Evolutionary conservation across 2,329 filamentous ascomycete genomes (phyloP).

Genomic region (Paecilomyces fulvus): DNA sequence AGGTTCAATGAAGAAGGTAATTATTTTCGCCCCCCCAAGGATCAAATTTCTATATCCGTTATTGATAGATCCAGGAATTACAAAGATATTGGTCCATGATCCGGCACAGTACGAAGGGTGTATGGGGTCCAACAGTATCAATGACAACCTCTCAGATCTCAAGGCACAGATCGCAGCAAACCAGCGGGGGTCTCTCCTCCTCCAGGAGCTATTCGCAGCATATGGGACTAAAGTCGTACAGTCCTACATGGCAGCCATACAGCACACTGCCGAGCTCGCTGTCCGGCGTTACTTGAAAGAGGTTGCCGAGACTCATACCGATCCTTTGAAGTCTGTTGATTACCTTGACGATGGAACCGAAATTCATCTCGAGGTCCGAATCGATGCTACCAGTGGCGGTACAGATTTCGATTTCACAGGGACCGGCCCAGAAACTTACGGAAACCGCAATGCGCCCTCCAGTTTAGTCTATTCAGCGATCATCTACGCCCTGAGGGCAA

Average conservation of each 20-base stretch:
- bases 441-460: conserved; percentile 29
- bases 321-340: conserved; percentile 22
- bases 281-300: conserved; percentile 23
- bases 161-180: conserved; percentile 37
- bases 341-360: conserved; percentile 35
- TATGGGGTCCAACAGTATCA: conserved; percentile 14
- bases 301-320: conserved; percentile 9
- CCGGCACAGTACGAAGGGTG: conserved; percentile 7
- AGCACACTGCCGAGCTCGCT: conserved; percentile 23
- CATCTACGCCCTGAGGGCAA: conserved; percentile 20
- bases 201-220: conserved; percentile 24
- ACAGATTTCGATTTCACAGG: conserved; percentile 35
- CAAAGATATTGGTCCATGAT: conserved; percentile 2
- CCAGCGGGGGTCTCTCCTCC: conserved; percentile 27
- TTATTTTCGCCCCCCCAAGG: neutral
- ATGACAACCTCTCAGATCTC: conserved; percentile 35
- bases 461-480: conserved; percentile 30
- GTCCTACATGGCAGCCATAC: conserved; percentile 30
- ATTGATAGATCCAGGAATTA: neutral
- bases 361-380: conserved; percentile 25
- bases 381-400: conserved; percentile 20
- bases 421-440: conserved; percentile 26
- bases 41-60: neutral
- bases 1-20: conserved; percentile 2
- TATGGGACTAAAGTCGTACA: conserved; percentile 22